Conservation (phyloP, 148 eudicot species). For the Vaccinium macrocarpon region DNA sequence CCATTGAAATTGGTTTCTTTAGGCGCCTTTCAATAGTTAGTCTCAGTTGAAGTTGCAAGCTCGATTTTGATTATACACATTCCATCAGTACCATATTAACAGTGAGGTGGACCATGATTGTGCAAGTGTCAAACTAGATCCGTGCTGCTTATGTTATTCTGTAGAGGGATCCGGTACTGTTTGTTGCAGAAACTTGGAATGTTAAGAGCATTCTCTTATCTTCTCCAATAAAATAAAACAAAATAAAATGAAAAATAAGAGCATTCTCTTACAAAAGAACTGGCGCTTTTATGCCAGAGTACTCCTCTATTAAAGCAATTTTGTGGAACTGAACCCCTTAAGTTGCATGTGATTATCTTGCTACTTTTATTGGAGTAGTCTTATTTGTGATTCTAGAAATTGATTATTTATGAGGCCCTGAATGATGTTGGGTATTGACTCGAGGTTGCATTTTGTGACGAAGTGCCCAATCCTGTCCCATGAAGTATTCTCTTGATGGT, state of each 20-base stretch:
- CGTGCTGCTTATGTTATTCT: not conserved
- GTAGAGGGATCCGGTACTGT: not conserved
- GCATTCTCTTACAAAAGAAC: not conserved
- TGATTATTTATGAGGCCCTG: not conserved
- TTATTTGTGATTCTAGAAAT: not conserved
- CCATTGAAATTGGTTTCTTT: not conserved
- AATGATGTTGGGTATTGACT: not conserved
- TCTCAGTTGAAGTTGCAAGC: constrained; percentile 1
- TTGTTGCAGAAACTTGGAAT: not conserved
- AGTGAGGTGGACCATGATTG: not conserved
- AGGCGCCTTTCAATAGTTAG: not conserved
- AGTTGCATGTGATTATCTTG: not conserved
- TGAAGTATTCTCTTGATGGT: not conserved
- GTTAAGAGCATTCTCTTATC: not conserved
- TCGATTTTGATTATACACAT: not conserved
- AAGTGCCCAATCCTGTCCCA: not conserved
- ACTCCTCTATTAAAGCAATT: not conserved
- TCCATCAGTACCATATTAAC: not conserved
- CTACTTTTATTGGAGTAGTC: not conserved
- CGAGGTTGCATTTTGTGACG: not conserved
- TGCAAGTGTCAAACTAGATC: not conserved
- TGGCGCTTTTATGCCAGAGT: not conserved
- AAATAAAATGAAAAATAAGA: not conserved
- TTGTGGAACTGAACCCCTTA: not conserved
- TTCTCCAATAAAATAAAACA: no score